These are phyloP conservation scores for Ophiostoma sp. DNA, from an alignment of 2,329 filamentous ascomycete genomes.

Conservation along the genomic window DNA sequence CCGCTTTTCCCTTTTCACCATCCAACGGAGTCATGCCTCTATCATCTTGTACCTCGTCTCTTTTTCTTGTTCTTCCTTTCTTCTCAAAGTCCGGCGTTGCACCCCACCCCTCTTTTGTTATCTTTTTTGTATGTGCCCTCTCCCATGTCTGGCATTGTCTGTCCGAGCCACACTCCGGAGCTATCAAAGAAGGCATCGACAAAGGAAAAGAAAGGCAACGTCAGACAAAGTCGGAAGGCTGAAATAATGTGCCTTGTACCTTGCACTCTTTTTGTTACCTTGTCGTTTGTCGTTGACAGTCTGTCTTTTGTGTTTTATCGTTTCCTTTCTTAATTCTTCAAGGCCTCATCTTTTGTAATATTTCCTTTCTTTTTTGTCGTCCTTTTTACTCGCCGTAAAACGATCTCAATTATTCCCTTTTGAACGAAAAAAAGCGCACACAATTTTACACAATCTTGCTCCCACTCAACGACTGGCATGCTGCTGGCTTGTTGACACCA, in stretches of 20 bases:
- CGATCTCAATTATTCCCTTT: neutral
- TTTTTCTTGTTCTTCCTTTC: neutral
- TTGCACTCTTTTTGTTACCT: neutral
- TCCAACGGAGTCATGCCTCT: neutral
- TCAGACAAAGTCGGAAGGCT: neutral
- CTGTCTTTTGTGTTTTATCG: neutral
- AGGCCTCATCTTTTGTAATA: neutral
- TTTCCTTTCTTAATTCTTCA: neutral
- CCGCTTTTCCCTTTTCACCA: neutral
- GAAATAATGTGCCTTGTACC: neutral
- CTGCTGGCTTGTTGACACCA: constrained; percentile 2
- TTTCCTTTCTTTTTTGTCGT: neutral
- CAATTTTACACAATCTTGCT: neutral
- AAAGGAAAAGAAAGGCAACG: neutral
- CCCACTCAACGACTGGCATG: constrained; percentile 1
- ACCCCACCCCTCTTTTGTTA: neutral
- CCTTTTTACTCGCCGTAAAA: neutral
- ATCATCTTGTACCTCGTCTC: neutral
- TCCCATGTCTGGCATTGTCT: neutral
- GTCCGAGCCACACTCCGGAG: neutral
- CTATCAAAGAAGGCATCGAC: neutral
- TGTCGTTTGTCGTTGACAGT: neutral
- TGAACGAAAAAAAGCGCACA: neutral
- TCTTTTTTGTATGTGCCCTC: too few species aligned
- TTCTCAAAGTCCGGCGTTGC: neutral